phyloP scores from a whole-genome alignment of 1,139 yeast genomes.

The Saccharomyces uvarum region DNA sequence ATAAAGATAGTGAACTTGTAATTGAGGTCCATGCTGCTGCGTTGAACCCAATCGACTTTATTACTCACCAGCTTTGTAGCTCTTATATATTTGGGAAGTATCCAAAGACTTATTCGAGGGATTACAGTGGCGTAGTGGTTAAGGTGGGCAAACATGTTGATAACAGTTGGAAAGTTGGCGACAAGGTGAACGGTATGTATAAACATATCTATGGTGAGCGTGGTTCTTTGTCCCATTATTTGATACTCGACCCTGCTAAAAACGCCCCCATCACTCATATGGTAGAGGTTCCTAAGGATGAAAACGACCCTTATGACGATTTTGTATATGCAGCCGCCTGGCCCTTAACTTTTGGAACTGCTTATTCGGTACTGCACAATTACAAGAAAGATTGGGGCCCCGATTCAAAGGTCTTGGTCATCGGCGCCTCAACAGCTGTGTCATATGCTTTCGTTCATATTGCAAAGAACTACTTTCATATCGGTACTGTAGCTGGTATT shows the following conservation, averaged over 20 bases:
- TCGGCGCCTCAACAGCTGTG: conserved; percentile 31
- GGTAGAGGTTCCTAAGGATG: conserved; percentile 5
- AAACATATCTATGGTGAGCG: conserved; percentile 15
- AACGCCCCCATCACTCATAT: conserved; percentile 15
- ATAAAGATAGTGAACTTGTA: conserved; percentile 22
- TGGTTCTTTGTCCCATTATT: conserved; percentile 25
- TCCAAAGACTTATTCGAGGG: conserved; percentile 23
- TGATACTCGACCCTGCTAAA: conserved; percentile 22
- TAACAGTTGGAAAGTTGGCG: conserved; percentile 22
- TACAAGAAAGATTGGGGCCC: conserved; percentile 17
- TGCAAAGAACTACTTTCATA: conserved; percentile 24
- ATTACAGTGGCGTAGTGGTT: conserved; percentile 27
- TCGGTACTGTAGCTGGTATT: conserved; percentile 36
- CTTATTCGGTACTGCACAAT: conserved; percentile 16
- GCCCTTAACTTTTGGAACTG: conserved; percentile 30
- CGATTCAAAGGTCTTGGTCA: conserved; percentile 24
- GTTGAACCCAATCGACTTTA: conserved; percentile 26
- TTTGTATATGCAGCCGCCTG: conserved; percentile 22
- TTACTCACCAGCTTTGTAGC: conserved; percentile 12
- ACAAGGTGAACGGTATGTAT: conserved; percentile 22
- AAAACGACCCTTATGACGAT: conserved; percentile 12
- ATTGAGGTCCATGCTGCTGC: conserved; percentile 26
- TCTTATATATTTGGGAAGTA: conserved; percentile 9
- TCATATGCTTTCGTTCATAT: conserved; percentile 24
- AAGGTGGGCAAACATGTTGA: conserved; percentile 21